phyloP scores from a whole-genome alignment of 805 yeast species.

The Ogataea pini region DNA sequence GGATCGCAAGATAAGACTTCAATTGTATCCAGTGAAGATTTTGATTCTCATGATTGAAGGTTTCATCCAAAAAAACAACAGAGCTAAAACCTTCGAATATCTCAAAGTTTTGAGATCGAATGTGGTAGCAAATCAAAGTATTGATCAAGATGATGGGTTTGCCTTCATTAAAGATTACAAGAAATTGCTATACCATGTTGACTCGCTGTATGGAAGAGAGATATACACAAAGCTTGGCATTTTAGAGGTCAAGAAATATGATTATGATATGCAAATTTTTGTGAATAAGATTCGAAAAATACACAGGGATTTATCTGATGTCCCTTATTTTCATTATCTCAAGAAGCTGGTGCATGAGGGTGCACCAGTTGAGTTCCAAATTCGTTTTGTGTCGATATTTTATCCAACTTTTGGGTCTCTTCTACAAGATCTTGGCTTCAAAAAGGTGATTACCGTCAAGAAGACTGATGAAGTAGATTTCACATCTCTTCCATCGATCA shows the following conservation, averaged over 20 bases:
- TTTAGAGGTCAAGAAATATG: neutral
- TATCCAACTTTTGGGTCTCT: slow-evolving; percentile 1
- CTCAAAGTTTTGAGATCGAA: slow-evolving; percentile 3
- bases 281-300: neutral
- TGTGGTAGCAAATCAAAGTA: neutral
- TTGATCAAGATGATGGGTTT: neutral
- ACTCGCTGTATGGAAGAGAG: neutral
- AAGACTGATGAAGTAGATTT: neutral
- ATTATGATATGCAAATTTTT: neutral
- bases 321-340: too few relatives aligned
- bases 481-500: neutral
- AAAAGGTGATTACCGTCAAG: neutral
- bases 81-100: slow-evolving; percentile 1
- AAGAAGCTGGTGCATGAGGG: neutral
- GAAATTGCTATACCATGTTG: neutral
- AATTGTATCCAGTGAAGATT: slow-evolving; percentile 5
- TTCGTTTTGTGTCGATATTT: neutral
- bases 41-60: neutral
- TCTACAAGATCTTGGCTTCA: neutral
- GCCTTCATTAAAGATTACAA: neutral
- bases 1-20: neutral
- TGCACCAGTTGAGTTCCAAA: neutral
- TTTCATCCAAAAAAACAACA: neutral
- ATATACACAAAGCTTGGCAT: neutral
- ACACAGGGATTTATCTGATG: neutral